phyloP scores from a whole-genome alignment of 805 yeast species.

The Ogataea henricii region DNA sequence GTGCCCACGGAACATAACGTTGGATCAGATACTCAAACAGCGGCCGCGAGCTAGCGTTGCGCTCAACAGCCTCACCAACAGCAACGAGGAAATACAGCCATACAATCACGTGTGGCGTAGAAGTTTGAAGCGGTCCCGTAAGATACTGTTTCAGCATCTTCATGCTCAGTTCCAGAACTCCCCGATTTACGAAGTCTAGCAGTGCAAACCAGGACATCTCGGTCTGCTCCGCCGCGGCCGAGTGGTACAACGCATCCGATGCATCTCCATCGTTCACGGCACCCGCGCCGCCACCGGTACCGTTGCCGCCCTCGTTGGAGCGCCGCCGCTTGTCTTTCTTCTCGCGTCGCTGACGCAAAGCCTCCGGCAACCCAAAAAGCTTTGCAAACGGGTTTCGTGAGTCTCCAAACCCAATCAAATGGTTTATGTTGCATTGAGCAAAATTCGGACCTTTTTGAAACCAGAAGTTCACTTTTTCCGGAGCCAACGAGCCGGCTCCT shows the following conservation, averaged over 20 bases:
- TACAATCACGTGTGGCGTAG: conserved; percentile 72
- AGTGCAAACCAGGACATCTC: conserved; percentile 57
- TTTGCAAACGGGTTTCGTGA: conserved; percentile 75
- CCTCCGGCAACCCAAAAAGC: conserved; percentile 70
- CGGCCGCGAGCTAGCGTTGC: conserved; percentile 46
- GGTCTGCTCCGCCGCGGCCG: conserved; percentile 33
- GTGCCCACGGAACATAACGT: conserved; percentile 69
- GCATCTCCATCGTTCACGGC: conserved; percentile 15
- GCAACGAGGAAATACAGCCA: conserved; percentile 76
- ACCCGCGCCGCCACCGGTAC: not conserved
- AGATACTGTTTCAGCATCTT: conserved; percentile 66
- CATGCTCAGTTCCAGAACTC: conserved; percentile 68
- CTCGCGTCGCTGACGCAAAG: conserved; percentile 68
- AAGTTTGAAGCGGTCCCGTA: conserved; percentile 68
- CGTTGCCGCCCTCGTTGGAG: conserved; percentile 16
- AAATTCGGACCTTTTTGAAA: conserved; percentile 74
- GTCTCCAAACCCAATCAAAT: conserved; percentile 77
- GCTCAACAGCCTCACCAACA: conserved; percentile 54
- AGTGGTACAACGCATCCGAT: conserved; percentile 26
- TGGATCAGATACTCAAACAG: conserved; percentile 54
- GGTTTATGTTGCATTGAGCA: conserved; percentile 75
- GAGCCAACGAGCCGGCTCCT: conserved; percentile 38
- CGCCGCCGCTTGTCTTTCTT: conserved; percentile 67
- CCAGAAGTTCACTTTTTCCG: conserved; percentile 66
- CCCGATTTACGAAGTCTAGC: conserved; percentile 56